A percentile compares a stretch with the other conserved stretches of the same genome.
These are phyloP conservation scores for Cornus florida DNA, from an alignment of 148 eudicot species.

Conservation along the genomic window DNA sequence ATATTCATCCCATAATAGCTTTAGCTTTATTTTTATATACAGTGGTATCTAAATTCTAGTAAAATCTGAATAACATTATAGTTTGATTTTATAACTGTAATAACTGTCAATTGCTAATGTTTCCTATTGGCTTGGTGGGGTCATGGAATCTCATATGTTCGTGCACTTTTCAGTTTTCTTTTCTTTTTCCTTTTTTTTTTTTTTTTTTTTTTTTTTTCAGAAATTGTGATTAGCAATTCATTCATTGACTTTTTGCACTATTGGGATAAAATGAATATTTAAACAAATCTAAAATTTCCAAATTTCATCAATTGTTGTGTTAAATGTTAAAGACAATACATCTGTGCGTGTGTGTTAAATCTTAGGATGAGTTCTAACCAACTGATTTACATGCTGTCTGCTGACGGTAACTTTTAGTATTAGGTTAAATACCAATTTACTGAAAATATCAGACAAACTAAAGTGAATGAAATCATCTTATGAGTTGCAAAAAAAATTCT, in stretches of 20 bases:
- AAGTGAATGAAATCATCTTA: too few species aligned
- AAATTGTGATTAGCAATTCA: neutral
- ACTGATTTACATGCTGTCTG: too few species aligned
- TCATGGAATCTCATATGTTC: slow-evolving; percentile 5
- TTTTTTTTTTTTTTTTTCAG: too few species aligned
- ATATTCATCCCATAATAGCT: too few species aligned
- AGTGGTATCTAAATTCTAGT: neutral
- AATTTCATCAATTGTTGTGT: neutral
- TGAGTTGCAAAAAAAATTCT: neutral
- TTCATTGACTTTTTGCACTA: neutral
- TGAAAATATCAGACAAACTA: too few species aligned
- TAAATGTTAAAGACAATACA: neutral
- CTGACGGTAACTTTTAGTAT: too few species aligned
- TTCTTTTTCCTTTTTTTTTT: neutral
- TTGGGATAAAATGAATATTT: neutral
- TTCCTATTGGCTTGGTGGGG: slow-evolving; percentile 10
- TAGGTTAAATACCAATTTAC: too few species aligned
- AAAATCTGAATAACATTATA: neutral
- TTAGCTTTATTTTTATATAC: neutral
- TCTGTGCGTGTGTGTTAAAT: too few species aligned
- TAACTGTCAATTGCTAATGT: slow-evolving; percentile 15
- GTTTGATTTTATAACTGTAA: slow-evolving; percentile 22
- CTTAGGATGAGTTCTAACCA: too few species aligned
- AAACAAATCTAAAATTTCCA: neutral
- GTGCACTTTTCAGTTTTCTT: neutral